These are phyloP conservation scores for Echria macrotheca DNA, from an alignment of 495 filamentous ascomycete genomes.

Conservation along the genomic window DNA sequence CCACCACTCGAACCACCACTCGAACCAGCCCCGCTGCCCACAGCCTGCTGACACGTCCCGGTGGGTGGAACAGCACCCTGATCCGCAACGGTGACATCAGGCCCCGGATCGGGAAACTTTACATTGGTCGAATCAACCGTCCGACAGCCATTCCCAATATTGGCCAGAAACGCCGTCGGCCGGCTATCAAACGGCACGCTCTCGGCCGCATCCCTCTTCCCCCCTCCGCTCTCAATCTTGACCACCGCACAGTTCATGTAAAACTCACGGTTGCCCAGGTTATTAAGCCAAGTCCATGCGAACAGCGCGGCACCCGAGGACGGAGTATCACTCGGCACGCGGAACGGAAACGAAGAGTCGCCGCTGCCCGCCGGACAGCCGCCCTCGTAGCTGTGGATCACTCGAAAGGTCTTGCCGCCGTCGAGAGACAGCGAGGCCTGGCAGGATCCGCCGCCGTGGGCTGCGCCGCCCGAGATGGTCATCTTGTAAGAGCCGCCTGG, in stretches of 20 bases:
- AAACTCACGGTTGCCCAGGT: slow-evolving; percentile 77
- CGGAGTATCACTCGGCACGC: slow-evolving; percentile 50
- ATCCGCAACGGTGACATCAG: slow-evolving; percentile 30
- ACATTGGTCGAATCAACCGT: slow-evolving; percentile 44
- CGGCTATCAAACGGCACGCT: slow-evolving; percentile 23
- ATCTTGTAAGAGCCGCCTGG: slow-evolving; percentile 53
- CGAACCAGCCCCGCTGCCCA: neutral
- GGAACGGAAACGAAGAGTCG: slow-evolving; percentile 32
- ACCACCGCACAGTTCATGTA: slow-evolving; percentile 87
- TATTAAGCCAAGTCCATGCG: slow-evolving; percentile 89
- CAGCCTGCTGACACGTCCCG: slow-evolving; percentile 3
- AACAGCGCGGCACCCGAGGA: slow-evolving; percentile 57
- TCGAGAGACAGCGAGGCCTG: slow-evolving; percentile 59
- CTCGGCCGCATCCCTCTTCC: too few relatives aligned
- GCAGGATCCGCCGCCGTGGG: slow-evolving; percentile 60
- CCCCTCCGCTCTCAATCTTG: slow-evolving; percentile 27
- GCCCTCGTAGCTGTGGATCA: slow-evolving; percentile 37
- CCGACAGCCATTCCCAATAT: slow-evolving; percentile 37
- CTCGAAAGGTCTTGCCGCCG: slow-evolving; percentile 44
- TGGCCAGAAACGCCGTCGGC: slow-evolving; percentile 45
- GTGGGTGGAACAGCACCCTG: neutral
- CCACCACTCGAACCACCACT: neutral
- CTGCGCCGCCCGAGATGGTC: slow-evolving; percentile 49
- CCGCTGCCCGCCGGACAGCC: slow-evolving; percentile 37
- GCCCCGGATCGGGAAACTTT: slow-evolving; percentile 59